Base-by-base conservation (phyloP, 306 rosid genomes). In the Styphnolobium japonicum region DNA sequence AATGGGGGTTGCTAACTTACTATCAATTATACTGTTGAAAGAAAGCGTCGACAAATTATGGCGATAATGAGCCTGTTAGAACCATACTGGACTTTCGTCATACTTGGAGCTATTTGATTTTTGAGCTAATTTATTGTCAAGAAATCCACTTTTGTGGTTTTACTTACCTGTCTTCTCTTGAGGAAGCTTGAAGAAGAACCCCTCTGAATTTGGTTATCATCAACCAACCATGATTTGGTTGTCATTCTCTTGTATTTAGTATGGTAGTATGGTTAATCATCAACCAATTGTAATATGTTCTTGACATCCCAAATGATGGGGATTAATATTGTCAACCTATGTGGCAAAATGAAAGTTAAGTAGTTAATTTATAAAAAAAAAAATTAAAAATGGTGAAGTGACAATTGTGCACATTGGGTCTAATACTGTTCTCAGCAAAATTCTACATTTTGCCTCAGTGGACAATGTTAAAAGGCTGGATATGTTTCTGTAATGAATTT, bases 91-190 rank as follows among this genome's bases (percentile, higher is more conserved):
- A 8, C 55, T 40, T 21, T 22, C 2, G 4, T 60, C 29, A 71
- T 15, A 25, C 16, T 33, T 46, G 42, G 77, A 67, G 27, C 68
- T 71, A 58, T 34, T 79, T 56, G 61, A 67, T 66, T 67, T 71
- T 76, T 7, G 22, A 42, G 48, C 34, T 55, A 18, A 12, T 31
- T 43, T n/a, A 11, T 52, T 40, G 29, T 53, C 18, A 10, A 9
- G 14, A 67, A 56, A 33, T 42, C 18, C 27, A 42, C 45, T 58
- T 71, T 16, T 64, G 27, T 37, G 34, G 18, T 5, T 78, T 19
- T 10, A 10, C n/a, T 42, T 25, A 25, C 37, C 39, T 67, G 31
- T 27, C 48, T 46, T 60, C 67, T 25, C 48, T 37, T 51, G 81
- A 23, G 3, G 74, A 80, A 27, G 45, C 48, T 39, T 71, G 15